These are phyloP conservation scores for Vanrija sp. DNA, from an alignment of 1,284 basidiomycete genomes.

Conservation along the genomic window DNA sequence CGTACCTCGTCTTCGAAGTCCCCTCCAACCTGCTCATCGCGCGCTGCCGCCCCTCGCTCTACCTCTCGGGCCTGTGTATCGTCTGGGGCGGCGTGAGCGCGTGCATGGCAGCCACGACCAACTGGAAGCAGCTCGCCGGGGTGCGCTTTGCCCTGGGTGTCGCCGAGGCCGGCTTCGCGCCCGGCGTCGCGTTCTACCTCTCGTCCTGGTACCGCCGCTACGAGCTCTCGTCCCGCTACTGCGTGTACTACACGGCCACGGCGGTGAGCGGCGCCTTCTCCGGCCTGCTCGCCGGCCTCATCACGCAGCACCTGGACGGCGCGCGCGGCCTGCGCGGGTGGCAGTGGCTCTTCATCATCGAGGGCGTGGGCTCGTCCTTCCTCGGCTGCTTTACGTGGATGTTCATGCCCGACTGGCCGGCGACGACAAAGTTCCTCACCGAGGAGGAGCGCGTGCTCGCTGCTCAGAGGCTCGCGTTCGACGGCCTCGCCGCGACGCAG, in stretches of 20 bases:
- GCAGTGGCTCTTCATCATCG: conserved; percentile 44
- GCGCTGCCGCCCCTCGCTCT: conserved; percentile 38
- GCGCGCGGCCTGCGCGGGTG: conserved; percentile 42
- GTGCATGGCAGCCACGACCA: conserved; percentile 34
- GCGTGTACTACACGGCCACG: conserved; percentile 48
- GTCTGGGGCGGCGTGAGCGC: conserved; percentile 42
- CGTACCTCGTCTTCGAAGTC: conserved; percentile 36
- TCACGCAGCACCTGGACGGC: conserved; percentile 42
- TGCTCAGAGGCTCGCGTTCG: conserved; percentile 47
- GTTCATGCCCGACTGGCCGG: conserved; percentile 47
- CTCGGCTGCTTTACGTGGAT: conserved; percentile 34
- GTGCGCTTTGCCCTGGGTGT: conserved; percentile 33
- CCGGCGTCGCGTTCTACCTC: conserved; percentile 31
- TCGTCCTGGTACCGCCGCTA: conserved; percentile 38
- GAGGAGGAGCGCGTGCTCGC: conserved; percentile 50
- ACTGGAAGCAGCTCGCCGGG: conserved; percentile 37
- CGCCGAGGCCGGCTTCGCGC: conserved; percentile 41
- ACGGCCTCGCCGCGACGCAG: conserved; percentile 44
- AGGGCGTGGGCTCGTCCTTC: conserved; percentile 38
- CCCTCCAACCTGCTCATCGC: conserved; percentile 36
- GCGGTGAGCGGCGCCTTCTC: conserved; percentile 49
- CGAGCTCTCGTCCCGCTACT: conserved; percentile 39
- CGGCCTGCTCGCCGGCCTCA: conserved; percentile 36
- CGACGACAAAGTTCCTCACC: conserved; percentile 49
- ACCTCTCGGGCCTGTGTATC: conserved; percentile 37